Evolutionary conservation across 352 stramenopile genomes (phyloP).

Genomic region (Globisporangium sylvaticum): DNA sequence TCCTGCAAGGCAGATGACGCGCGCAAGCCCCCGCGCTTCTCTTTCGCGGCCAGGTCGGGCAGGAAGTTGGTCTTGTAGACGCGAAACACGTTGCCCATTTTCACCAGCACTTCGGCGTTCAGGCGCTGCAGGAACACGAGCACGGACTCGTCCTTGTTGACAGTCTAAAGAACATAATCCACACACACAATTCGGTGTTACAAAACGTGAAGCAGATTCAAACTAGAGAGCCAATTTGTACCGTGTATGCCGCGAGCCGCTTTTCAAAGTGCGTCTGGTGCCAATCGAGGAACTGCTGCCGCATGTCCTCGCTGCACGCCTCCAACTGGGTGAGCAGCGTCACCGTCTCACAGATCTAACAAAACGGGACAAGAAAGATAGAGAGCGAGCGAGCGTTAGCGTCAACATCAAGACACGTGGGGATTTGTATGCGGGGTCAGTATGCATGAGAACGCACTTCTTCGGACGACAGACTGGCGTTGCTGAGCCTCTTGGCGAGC

Average conservation of each 20-base stretch:
- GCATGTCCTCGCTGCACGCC: slow-evolving; percentile 68
- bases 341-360: slow-evolving; percentile 59
- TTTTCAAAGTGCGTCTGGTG: slow-evolving; percentile 71
- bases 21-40: slow-evolving; percentile 27
- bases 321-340: slow-evolving; percentile 61
- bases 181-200: not conserved
- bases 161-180: slow-evolving; percentile 13
- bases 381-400: not conserved
- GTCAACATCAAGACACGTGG: not conserved
- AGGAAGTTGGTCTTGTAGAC: slow-evolving; percentile 70
- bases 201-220: not conserved
- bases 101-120: slow-evolving; percentile 44
- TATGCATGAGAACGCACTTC: slow-evolving; percentile 28
- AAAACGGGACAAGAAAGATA: not conserved
- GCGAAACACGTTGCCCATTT: slow-evolving; percentile 51
- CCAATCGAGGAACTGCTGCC: slow-evolving; percentile 83
- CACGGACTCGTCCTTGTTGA: slow-evolving; percentile 37
- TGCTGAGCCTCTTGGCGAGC: slow-evolving; percentile 52
- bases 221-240: slow-evolving; percentile 11
- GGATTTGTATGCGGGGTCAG: not conserved
- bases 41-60: slow-evolving; percentile 38
- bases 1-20: slow-evolving; percentile 48
- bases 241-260: slow-evolving; percentile 45
- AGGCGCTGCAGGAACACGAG: slow-evolving; percentile 54
- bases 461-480: slow-evolving; percentile 37